Base-by-base conservation (phyloP, 257 asterid genomes). In the Plantago ovata region DNA sequence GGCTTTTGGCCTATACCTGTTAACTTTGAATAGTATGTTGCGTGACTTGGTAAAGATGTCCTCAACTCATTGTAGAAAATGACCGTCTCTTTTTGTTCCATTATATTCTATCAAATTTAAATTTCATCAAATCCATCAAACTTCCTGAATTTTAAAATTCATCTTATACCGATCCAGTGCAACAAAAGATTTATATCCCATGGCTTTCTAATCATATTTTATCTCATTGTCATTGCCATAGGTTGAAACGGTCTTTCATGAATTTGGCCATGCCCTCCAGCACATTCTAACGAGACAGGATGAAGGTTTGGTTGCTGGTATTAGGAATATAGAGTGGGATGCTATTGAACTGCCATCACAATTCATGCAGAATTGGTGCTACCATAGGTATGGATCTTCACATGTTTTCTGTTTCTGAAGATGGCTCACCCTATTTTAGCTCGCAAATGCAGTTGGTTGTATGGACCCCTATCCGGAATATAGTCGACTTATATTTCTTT, bases 171-270 rank as follows among this genome's bases (percentile, higher is more conserved):
- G 39, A 39, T 53, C n/a, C 23, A 2, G 32, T 21, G n/a, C 23
- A n/a, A 58, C 49, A 19, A 21, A 36, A 50, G 36, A 28, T 28
- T 22, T 4, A 11, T 10, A 15, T 50, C 53, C 23, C 13, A 28
- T 8, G 9, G 54, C 28, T 22, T 4, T 50, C 10, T 4, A 10
- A 3, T 61, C 28, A 8, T n/a, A 0, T 28, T 28, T 28, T 28
- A 33, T 39, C 38, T 68, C 43, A 16, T 73, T 60, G 41, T 42
- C 58, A 41, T 54, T n/a, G 42, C 20, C 80, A 60, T 73, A 92
- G 98, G 98, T 92, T 56, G 98, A 92, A 77, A 92, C 97, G 10
- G 95, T 92, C 61, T 92, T 92, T 80, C 98, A 92, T 74, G 98
- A 92, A 75, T 92, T 92, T 51, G 98, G 98, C 43, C 98, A 92